Base-by-base conservation (phyloP, 768 basidiomycete species). In the Russula dissimulans region DNA sequence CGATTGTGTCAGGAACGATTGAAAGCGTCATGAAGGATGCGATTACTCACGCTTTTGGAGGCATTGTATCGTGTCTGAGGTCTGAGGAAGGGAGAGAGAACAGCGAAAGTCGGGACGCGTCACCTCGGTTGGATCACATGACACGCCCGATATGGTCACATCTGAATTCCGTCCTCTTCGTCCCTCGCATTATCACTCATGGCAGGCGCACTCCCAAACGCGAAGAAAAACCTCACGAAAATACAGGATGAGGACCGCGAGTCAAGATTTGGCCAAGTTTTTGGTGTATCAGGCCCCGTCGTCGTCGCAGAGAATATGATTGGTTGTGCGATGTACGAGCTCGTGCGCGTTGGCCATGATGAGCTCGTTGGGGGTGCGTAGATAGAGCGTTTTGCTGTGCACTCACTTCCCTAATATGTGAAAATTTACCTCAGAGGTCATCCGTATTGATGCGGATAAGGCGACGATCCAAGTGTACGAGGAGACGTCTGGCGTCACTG, bases 401-500 rank as follows among this genome's bases (percentile, higher is more conserved):
- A 36, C 31, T 15, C 18, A 7, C n/a, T 31, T 26, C 22, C 22
- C 39, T 29, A 17, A 18, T 36, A 50, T 15, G 45, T 41, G 39
- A n/a, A n/a, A 26, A 26, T 49, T 11, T 39, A 54, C 31, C 52
- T 22, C 69, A 95, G 97, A 99, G 91, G 97, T 99, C 68, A 99
- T 99, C 69, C 85, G 97, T 68, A 97, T 99, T 75, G 97, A 98
- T 67, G 85, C 85, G 63, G 97, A 99, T 76, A 95, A 97, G 76
- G 91, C 91, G 45, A 98, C 97, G 12, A 97, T 99, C 62, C 97
- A 99, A 73, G 97, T 99, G 10, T 98, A 99, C 70, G 97, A 99
- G 74, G 97, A 99, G 78, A 98, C 95, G 6, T 97, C 95, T 45
- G 97, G 97, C 56, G 97, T 99, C 44, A 97, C 95, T 6, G 95